A percentile compares a stretch with the other conserved stretches of the same genome.
Evolutionary conservation across 148 eudicot species (phyloP).

Genomic region (Dysphania ambrosioides): DNA sequence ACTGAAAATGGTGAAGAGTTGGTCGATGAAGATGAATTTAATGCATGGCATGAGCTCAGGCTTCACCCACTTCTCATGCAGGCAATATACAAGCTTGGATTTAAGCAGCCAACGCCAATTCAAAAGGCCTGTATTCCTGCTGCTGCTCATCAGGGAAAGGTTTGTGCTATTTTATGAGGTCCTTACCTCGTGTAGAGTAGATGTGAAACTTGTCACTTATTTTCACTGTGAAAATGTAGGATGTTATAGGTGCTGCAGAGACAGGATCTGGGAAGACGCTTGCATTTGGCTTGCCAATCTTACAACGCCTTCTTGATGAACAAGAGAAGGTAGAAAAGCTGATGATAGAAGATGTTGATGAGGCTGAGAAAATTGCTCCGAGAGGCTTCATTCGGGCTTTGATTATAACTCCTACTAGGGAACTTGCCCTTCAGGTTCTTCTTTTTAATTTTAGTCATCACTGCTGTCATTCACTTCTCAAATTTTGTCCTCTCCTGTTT

Average conservation of each 20-base stretch:
- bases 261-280: constrained; percentile 98
- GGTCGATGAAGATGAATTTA: constrained; percentile 62
- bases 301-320: constrained; percentile 93
- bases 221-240: constrained; percentile 42
- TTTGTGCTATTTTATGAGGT: constrained; percentile 23
- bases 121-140: constrained; percentile 94
- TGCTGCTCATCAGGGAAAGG: constrained; percentile 99
- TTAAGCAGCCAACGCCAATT: constrained; percentile 92
- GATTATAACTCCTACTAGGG: constrained; percentile 88
- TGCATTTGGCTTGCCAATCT: constrained; percentile 95
- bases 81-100: constrained; percentile 71
- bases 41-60: constrained; percentile 88
- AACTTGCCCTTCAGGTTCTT: constrained; percentile 94
- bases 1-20: constrained; percentile 41
- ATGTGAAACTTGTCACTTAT: constrained; percentile 4
- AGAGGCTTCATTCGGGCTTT: constrained; percentile 65
- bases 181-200: background rate
- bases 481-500: background rate
- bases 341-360: constrained; percentile 44
- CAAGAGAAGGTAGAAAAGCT: constrained; percentile 63
- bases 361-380: constrained; percentile 54
- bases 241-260: constrained; percentile 97
- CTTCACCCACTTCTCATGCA: constrained; percentile 82
- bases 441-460: background rate
- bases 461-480: background rate